These are phyloP conservation scores for Cercospora beticola DNA, from an alignment of 2,329 filamentous ascomycete species.

Conservation along the genomic window DNA sequence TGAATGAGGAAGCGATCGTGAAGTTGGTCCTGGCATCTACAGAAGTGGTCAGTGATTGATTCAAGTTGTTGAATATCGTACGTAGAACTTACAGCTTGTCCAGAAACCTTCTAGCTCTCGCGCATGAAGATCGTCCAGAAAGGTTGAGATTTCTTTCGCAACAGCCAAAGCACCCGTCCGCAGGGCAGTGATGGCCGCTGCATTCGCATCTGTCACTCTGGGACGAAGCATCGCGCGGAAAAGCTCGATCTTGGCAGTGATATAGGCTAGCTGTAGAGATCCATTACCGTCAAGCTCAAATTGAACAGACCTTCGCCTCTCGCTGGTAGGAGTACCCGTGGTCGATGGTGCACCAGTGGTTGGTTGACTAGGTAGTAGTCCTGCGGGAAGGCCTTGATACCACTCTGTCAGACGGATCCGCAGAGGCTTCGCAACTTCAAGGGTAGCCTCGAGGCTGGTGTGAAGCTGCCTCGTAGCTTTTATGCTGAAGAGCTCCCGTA, in stretches of 20 bases:
- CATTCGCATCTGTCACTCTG: constrained; percentile 32
- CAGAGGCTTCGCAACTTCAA: constrained; percentile 51
- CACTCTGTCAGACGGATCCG: constrained; percentile 52
- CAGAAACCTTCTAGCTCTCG: constrained; percentile 38
- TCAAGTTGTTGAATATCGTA: not conserved
- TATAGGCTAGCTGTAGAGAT: constrained; percentile 54
- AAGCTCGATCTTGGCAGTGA: constrained; percentile 53
- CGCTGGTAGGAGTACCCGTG: constrained; percentile 23
- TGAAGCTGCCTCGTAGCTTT: constrained; percentile 45
- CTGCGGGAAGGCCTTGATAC: constrained; percentile 49
- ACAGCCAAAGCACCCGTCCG: constrained; percentile 36
- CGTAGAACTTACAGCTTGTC: constrained; percentile 34
- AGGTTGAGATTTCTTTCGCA: constrained; percentile 35
- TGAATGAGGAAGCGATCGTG: constrained; percentile 38
- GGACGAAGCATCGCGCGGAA: constrained; percentile 53
- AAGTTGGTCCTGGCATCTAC: constrained; percentile 40
- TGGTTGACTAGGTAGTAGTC: constrained; percentile 22
- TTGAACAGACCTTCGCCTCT: constrained; percentile 32
- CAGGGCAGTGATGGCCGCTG: constrained; percentile 34
- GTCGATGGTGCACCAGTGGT: constrained; percentile 13
- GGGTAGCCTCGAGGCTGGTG: constrained; percentile 43
- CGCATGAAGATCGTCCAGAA: constrained; percentile 34
- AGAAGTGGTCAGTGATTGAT: not conserved
- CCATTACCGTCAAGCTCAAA: constrained; percentile 47
- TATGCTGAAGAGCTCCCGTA: constrained; percentile 43